Percentiles rank a stretch among this genome's conserved stretches.
These are phyloP conservation scores for Aspergillus olivimuriae DNA, from an alignment of 495 filamentous ascomycete genomes.

Conservation along the genomic window DNA sequence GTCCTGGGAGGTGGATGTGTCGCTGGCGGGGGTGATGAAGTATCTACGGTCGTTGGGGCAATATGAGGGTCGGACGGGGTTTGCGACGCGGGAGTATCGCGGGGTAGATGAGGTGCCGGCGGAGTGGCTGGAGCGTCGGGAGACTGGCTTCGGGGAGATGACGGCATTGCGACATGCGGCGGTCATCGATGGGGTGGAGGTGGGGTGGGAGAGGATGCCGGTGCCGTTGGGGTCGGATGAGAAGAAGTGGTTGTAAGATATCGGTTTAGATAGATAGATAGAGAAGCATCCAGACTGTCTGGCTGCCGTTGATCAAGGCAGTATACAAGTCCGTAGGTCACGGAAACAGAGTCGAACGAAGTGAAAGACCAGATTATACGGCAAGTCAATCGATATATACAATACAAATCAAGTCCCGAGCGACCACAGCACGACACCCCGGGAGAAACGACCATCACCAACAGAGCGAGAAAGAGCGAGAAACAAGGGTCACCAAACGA, in stretches of 20 bases:
- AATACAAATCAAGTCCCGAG: too few species aligned
- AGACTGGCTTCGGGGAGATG: conserved; percentile 19
- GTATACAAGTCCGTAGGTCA: too few species aligned
- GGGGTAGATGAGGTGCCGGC: conserved; percentile 10
- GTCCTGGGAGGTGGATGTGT: conserved; percentile 50
- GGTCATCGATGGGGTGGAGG: conserved; percentile 15
- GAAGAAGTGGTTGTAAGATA: conserved; percentile 17
- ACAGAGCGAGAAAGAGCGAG: conserved; percentile 3
- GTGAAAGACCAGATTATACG: too few species aligned
- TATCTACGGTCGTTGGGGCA: conserved; percentile 21
- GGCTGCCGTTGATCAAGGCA: too few species aligned
- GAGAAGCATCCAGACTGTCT: background rate
- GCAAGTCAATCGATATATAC: too few species aligned
- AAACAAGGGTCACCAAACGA: conserved; percentile 1
- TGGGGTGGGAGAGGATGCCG: conserved; percentile 25
- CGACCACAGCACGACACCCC: too few species aligned
- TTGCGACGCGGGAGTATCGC: conserved; percentile 10
- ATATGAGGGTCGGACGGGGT: conserved; percentile 12
- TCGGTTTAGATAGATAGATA: too few species aligned
- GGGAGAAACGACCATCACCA: too few species aligned
- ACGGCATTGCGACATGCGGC: conserved; percentile 17
- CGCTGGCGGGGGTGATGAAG: conserved; percentile 26
- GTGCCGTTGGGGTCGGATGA: conserved; percentile 17
- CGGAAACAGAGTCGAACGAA: too few species aligned
- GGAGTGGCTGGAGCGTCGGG: conserved; percentile 14